Evolutionary conservation across 1,284 basidiomycete species (phyloP), one percentile per base, ranked within the genome.

Genomic region (Moesziomyces antarcticus): DNA sequence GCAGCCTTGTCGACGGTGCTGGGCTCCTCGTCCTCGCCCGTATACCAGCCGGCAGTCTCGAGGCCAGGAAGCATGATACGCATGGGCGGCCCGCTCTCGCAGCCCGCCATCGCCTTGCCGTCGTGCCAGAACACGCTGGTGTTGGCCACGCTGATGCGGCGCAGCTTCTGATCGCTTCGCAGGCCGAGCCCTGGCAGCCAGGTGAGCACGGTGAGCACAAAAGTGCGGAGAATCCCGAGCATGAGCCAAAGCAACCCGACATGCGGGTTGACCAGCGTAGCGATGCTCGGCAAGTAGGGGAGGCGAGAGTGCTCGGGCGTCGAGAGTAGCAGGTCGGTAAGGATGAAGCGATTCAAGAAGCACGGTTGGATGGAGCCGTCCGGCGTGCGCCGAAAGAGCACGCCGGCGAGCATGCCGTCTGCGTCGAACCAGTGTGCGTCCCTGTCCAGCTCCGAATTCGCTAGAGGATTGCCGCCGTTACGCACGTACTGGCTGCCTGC

Each of bases 61-160:
- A 88, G 78, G 14, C 82, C 85, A 1, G 87, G 87, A 10, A 87
- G 73, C 22, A 84, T 78, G 27, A 87, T 84, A 58, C 84, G 82
- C 45, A 86, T 79, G 24, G 85, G 85, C 11, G 86, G 86, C 4
- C 86, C 87, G 50, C 83, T 85, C 73, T 88, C 87, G 74, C 87
- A 88, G 1, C 85, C 85, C 6, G 86, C 87, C 54, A 87, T 73
- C 8, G 86, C 81, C n/a, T 86, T 80, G 6, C 85, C 79, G 48
- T 85, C 84, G 35, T 86, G 85, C 77, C 79, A 87, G 11, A 85
- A 72, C 3, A 87, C 82, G 21, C 82, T 84, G 7, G 87, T 87
- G 56, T 87, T 87, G 22, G 87, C 86, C 7, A 86, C 86, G 21
- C 75, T 74, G 54, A 81, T 79, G 20, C 78, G 58, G 43, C 54